phyloP scores from a whole-genome alignment of 2,329 filamentous ascomycete genomes.

The Ascomycota sp. region DNA sequence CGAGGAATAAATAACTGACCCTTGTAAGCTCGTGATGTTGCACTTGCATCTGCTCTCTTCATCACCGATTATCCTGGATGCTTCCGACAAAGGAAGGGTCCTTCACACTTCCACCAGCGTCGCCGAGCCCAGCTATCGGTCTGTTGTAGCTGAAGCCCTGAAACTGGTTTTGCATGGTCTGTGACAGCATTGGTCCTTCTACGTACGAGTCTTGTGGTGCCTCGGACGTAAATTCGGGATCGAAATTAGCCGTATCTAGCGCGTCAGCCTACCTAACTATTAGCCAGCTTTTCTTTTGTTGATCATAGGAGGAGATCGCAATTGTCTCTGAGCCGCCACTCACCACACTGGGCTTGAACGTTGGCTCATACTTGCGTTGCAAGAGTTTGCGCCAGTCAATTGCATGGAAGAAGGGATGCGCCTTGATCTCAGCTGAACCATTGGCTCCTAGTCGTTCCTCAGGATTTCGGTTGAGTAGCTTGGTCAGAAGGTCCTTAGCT shows the following conservation, averaged over 20 bases:
- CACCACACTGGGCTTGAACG: constrained; percentile 92
- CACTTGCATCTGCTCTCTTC: no score
- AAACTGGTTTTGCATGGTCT: constrained; percentile 92
- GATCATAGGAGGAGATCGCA: no score
- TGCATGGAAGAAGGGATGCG: constrained; percentile 94
- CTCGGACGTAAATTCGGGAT: constrained; percentile 76
- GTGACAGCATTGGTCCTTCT: constrained; percentile 72
- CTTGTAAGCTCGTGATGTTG: no score
- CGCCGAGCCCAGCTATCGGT: constrained; percentile 75
- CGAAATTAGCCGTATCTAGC: constrained; percentile 80
- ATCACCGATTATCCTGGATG: constrained; percentile 25
- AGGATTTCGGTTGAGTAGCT: constrained; percentile 78
- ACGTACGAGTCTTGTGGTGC: constrained; percentile 80
- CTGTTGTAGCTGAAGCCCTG: constrained; percentile 93
- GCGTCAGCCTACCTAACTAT: constrained; percentile 41
- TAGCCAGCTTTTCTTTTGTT: not conserved
- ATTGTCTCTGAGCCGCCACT: constrained; percentile 18
- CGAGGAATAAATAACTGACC: no score
- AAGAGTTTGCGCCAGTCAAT: constrained; percentile 97
- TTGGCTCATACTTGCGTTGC: constrained; percentile 93
- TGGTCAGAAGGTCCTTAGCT: constrained; percentile 75
- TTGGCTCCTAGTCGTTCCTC: constrained; percentile 75
- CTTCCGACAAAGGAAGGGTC: constrained; percentile 52
- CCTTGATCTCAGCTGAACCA: constrained; percentile 92
- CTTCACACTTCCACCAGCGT: constrained; percentile 82